phyloP scores from a whole-genome alignment of 1,139 yeast genomes.

The Blastobotrys petasosporus region DNA sequence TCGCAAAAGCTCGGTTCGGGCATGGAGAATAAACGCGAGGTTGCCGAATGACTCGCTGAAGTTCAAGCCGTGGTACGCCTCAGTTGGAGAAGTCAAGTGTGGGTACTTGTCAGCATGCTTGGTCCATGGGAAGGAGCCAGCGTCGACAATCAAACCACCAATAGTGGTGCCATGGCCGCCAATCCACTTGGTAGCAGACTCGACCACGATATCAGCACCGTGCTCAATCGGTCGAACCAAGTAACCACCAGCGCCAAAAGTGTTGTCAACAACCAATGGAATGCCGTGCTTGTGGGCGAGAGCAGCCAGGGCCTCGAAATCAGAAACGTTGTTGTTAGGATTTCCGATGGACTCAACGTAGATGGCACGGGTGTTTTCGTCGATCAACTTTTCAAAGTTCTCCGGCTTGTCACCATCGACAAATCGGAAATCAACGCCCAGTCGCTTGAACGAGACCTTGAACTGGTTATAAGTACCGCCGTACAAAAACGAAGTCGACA shows the following conservation, averaged over 20 bases:
- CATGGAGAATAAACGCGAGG: slow-evolving; percentile 71
- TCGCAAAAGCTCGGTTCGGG: slow-evolving; percentile 80
- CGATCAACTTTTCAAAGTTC: slow-evolving; percentile 67
- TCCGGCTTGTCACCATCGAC: slow-evolving; percentile 71
- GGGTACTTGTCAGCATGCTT: slow-evolving; percentile 80
- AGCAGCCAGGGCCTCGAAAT: slow-evolving; percentile 67
- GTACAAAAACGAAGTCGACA: slow-evolving; percentile 81
- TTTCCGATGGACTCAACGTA: slow-evolving; percentile 91
- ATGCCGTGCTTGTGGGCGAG: slow-evolving; percentile 85
- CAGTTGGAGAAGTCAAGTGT: slow-evolving; percentile 83
- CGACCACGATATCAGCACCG: slow-evolving; percentile 81
- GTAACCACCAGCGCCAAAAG: slow-evolving; percentile 96
- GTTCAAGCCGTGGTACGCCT: slow-evolving; percentile 86
- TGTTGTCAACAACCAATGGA: slow-evolving; percentile 92
- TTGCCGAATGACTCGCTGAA: slow-evolving; percentile 78
- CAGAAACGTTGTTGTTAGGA: slow-evolving; percentile 90
- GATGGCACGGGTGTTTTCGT: slow-evolving; percentile 80
- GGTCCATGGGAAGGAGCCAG: slow-evolving; percentile 90
- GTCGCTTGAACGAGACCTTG: slow-evolving; percentile 82
- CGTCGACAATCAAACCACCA: slow-evolving; percentile 85
- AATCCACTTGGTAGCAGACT: slow-evolving; percentile 97
- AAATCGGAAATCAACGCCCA: slow-evolving; percentile 79
- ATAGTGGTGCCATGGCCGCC: slow-evolving; percentile 97
- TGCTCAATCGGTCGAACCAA: slow-evolving; percentile 76
- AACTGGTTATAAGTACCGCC: slow-evolving; percentile 97